These are phyloP conservation scores for Candida arabinofermentans DNA, from an alignment of 805 yeast genomes.

Conservation along the genomic window DNA sequence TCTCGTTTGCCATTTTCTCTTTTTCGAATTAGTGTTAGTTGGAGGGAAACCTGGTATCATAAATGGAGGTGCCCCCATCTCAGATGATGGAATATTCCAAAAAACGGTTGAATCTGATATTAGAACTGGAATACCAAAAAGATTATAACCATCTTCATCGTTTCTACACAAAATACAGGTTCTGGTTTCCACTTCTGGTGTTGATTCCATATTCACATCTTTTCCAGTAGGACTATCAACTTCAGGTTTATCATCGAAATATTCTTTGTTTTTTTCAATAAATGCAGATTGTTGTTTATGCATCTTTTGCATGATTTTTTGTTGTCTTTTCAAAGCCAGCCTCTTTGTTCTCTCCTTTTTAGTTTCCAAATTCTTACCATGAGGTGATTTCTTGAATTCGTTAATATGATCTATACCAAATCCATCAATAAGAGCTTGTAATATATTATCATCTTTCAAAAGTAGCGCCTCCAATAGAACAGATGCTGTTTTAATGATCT, in stretches of 20 bases:
- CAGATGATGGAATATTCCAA: conserved; percentile 42
- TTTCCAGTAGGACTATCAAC: background rate
- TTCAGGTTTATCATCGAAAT: conserved; percentile 10
- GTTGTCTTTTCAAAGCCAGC: conserved; percentile 58
- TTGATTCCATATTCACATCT: conserved; percentile 18
- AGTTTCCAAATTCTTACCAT: conserved; percentile 42
- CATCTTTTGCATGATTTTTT: conserved; percentile 58
- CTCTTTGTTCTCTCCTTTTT: conserved; percentile 52
- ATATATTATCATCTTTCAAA: conserved; percentile 42
- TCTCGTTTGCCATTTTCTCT: conserved; percentile 17
- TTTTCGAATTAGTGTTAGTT: conserved; percentile 5
- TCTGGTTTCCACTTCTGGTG: conserved; percentile 18
- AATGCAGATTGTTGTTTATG: conserved; percentile 48
- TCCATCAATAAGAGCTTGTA: conserved; percentile 48
- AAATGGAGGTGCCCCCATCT: conserved; percentile 25
- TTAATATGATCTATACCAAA: conserved; percentile 55
- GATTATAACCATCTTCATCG: conserved; percentile 38
- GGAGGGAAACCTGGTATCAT: conserved; percentile 20
- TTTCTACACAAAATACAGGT: conserved; percentile 61
- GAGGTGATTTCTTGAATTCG: conserved; percentile 44
- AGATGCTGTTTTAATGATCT: conserved; percentile 52
- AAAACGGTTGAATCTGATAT: conserved; percentile 43
- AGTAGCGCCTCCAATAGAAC: conserved; percentile 49
- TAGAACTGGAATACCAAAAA: conserved; percentile 58
- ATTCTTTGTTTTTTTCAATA: conserved; percentile 34